A percentile compares a stretch with the other conserved stretches of the same genome.
phyloP scores from a whole-genome alignment of 2,329 filamentous ascomycete species.

The Trichophyton verrucosum region DNA sequence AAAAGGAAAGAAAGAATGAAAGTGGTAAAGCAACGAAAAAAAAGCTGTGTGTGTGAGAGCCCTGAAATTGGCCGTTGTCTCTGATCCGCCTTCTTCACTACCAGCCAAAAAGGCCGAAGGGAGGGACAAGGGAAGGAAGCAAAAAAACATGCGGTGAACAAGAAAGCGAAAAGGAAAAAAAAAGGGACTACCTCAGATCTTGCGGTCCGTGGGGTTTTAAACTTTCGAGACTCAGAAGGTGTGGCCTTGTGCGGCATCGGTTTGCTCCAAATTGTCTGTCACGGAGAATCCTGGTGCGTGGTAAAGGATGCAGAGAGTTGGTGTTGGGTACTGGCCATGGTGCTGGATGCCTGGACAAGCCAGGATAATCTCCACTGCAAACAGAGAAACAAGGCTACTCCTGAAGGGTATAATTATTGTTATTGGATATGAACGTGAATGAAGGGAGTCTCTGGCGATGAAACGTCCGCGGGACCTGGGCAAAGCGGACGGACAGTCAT shows the following conservation, averaged over 20 bases:
- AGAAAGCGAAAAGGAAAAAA: not conserved
- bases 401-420: not conserved
- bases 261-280: not conserved
- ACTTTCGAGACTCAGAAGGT: not conserved
- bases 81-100: not conserved
- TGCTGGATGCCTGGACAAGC: not conserved
- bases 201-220: slow-evolving; percentile 1
- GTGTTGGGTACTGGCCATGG: not conserved
- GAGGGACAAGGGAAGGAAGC: not conserved
- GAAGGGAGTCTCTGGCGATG: not conserved
- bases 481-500: not conserved
- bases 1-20: not conserved
- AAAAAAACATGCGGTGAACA: not conserved
- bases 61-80: not conserved
- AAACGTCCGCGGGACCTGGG: not conserved
- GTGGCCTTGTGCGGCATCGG: not conserved
- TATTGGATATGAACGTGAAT: not conserved
- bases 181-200: not conserved
- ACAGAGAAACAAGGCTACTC: not conserved
- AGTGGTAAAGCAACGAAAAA: not conserved
- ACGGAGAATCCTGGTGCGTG: slow-evolving; percentile 2
- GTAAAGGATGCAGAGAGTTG: not conserved
- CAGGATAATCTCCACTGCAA: not conserved
- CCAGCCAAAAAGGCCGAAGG: not conserved
- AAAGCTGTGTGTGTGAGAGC: not conserved